phyloP scores from a whole-genome alignment of 352 stramenopile genomes.

The Globisporangium cederbergense region DNA sequence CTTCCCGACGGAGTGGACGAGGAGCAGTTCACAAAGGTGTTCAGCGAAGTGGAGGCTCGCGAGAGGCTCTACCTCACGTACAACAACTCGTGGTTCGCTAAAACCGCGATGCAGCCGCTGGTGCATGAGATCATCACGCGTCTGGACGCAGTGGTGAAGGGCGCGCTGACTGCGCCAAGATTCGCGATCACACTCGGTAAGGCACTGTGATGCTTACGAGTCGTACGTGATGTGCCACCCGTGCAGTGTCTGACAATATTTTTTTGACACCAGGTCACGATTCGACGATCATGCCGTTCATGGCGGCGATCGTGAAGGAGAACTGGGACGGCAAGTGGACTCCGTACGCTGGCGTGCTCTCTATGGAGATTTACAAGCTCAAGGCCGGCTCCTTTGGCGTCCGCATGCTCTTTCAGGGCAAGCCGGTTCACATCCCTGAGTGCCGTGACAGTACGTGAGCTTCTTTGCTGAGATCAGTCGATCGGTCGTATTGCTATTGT shows the following conservation, averaged over 20 bases:
- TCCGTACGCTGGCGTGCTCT: slow-evolving; percentile 74
- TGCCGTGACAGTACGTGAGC: slow-evolving; percentile 61
- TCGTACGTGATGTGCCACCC: not conserved
- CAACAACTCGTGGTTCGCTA: slow-evolving; percentile 81
- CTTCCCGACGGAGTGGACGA: slow-evolving; percentile 65
- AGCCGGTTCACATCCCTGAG: slow-evolving; percentile 65
- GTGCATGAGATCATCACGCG: slow-evolving; percentile 62
- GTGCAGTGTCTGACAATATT: not conserved
- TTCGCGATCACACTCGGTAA: slow-evolving; percentile 78
- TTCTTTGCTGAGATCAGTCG: not conserved
- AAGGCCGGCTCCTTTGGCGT: slow-evolving; percentile 48
- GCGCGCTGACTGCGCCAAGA: slow-evolving; percentile 36
- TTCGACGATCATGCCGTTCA: slow-evolving; percentile 84
- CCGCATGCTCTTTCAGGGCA: slow-evolving; percentile 74
- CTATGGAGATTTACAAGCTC: slow-evolving; percentile 80
- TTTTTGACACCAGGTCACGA: slow-evolving; percentile 46
- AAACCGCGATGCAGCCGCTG: slow-evolving; percentile 85
- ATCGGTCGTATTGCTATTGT: not conserved
- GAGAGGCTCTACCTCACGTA: slow-evolving; percentile 61
- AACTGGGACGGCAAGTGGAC: slow-evolving; percentile 85
- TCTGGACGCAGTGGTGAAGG: slow-evolving; percentile 49
- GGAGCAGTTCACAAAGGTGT: slow-evolving; percentile 72
- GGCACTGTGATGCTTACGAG: not conserved
- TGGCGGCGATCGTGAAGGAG: slow-evolving; percentile 61
- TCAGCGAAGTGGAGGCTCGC: slow-evolving; percentile 69